Conservation (phyloP, 1,139 yeast genomes). For the Petasospora rhodanensis region DNA sequence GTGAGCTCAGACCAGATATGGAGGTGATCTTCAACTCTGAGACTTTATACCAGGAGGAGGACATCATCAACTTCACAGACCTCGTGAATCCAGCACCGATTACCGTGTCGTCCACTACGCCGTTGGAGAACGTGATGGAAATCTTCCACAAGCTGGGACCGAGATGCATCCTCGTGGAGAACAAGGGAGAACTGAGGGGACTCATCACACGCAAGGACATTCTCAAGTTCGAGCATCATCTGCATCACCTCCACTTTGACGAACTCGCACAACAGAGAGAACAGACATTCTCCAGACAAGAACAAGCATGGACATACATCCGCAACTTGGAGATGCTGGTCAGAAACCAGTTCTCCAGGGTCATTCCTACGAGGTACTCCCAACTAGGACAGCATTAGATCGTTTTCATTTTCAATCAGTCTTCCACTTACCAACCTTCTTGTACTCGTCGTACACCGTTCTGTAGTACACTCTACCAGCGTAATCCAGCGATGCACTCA, state of each 20-base stretch:
- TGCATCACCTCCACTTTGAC: constrained; percentile 14
- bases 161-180: constrained; percentile 61
- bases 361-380: too few species aligned
- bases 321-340: background rate
- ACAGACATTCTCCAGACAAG: constrained; percentile 14
- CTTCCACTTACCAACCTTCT: constrained; percentile 76
- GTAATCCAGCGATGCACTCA: constrained; percentile 66
- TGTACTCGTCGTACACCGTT: constrained; percentile 66
- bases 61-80: constrained; percentile 35
- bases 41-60: constrained; percentile 16
- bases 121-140: constrained; percentile 61
- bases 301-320: constrained; percentile 14
- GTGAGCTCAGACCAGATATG: constrained; percentile 11
- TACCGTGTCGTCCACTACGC: constrained; percentile 47
- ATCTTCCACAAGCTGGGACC: constrained; percentile 82
- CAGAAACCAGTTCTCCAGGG: too few species aligned
- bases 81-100: constrained; percentile 60
- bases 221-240: constrained; percentile 39
- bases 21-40: constrained; percentile 19
- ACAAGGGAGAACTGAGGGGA: constrained; percentile 50
- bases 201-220: constrained; percentile 68
- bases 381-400: too few species aligned
- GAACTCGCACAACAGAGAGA: constrained; percentile 9
- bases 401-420: constrained; percentile 9
- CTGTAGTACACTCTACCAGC: constrained; percentile 69